Percentiles rank a stretch among this genome's conserved stretches.
Conservation (phyloP, 1,284 basidiomycete genomes). For the Serendipita sp. region DNA sequence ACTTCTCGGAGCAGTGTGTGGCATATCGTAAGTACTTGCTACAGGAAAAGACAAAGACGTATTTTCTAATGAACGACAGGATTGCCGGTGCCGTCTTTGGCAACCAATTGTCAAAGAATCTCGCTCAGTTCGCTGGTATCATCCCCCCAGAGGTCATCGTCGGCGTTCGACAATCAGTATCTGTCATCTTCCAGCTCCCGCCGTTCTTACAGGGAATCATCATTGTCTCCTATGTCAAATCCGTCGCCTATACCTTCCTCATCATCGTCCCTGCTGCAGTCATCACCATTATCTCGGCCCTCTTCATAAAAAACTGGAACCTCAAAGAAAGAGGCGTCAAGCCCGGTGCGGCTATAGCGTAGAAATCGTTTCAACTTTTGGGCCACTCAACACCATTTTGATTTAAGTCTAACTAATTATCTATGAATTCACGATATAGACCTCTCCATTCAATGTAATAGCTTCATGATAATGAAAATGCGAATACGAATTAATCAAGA, state of each 20-base stretch:
- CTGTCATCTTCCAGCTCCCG: constrained; percentile 15
- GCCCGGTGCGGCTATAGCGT: constrained; percentile 13
- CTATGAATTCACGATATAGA: background rate
- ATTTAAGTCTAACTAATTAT: background rate
- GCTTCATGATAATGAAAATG: too few species aligned
- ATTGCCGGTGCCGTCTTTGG: constrained; percentile 27
- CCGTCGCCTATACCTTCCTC: constrained; percentile 21
- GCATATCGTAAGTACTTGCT: constrained; percentile 17
- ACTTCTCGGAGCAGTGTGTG: constrained; percentile 27
- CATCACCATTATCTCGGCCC: constrained; percentile 22
- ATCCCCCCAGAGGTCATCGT: constrained; percentile 14
- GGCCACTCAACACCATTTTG: too few species aligned
- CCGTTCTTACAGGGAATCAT: constrained; percentile 20
- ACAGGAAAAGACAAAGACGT: too few species aligned
- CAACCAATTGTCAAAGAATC: constrained; percentile 18
- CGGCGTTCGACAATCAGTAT: constrained; percentile 15
- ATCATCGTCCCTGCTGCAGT: constrained; percentile 27
- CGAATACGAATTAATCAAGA: too few species aligned
- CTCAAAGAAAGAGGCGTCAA: constrained; percentile 21
- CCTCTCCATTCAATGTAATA: too few species aligned
- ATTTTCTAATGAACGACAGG: constrained; percentile 10
- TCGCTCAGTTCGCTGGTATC: constrained; percentile 16
- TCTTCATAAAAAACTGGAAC: constrained; percentile 26
- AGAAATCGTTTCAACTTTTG: background rate
- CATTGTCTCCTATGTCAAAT: constrained; percentile 23